Evolutionary conservation across 805 yeast species (phyloP), one percentile per base, ranked within the genome.

Genomic region (Zygosaccharomyces siamensis): DNA sequence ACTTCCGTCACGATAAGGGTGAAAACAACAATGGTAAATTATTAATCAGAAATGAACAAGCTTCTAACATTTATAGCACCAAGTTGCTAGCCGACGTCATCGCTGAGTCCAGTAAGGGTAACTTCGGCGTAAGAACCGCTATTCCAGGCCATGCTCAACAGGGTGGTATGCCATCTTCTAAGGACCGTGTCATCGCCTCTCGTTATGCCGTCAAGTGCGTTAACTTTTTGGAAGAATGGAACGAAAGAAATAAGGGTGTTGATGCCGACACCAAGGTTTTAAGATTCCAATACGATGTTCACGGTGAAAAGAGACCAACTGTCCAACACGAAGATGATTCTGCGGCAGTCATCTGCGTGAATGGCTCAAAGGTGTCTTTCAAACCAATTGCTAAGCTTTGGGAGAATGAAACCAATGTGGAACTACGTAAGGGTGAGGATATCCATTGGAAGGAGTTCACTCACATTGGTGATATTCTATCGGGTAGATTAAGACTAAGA

Each of bases 111-210:
- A 83, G 89, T 31, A 69, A 77, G 33, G 87, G 86, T 42, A 76
- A 75, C 56, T 93, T 87, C 65, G 97, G 90, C 61, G 85, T 93
- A 14, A 84, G 95, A 67, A 89, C 96, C 4, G 98, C 98, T 12
- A 81, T 90, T 51, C 99, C 99, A 24, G 99, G 99, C 27, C 98
- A 92, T 65, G 93, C 92, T 50, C 99, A 93, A 75, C 99, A 93
- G 72, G 99, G 99, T 66, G 93, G 90, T 51, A 79, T 81, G 46
- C 99, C 99, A 44, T 84, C 96, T 6, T 89, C 98, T 5, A 86
- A 90, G 73, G 99, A 93, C 67, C 81, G 98, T 68, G 83, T 89
- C 33, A 78, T 84, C 55, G 96, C 96, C 5, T 83, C 90, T 5
- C 80, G 98, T 66, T 84, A 85, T 67, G 96, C 96, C 3, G 85